Evolutionary conservation across 495 filamentous ascomycete species (phyloP).

Genomic region (Trichoderma asperelloides): DNA sequence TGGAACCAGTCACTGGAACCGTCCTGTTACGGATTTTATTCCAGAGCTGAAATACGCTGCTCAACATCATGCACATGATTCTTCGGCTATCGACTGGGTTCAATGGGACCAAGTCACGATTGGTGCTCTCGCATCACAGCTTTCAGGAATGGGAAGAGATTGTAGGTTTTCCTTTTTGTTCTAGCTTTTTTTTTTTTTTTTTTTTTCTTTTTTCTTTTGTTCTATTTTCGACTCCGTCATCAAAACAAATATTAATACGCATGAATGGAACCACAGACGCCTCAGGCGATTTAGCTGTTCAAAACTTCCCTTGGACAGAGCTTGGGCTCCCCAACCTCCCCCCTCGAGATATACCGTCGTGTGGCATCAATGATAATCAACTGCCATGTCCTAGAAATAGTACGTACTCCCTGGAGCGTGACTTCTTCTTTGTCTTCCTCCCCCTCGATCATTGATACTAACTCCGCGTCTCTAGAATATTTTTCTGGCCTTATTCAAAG

Average conservation of each 20-base stretch:
- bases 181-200: no score
- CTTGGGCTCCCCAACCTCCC: constrained; percentile 27
- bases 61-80: neutral
- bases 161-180: neutral
- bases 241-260: constrained; percentile 9
- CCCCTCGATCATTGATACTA: neutral
- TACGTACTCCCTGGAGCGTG: neutral
- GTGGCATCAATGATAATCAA: neutral
- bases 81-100: neutral
- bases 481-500: neutral
- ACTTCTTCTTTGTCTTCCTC: neutral
- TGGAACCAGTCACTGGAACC: neutral
- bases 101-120: constrained; percentile 4
- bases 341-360: constrained; percentile 28
- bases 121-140: neutral
- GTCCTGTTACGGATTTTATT: neutral
- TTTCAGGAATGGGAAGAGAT: neutral
- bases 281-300: constrained; percentile 12
- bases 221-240: neutral
- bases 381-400: neutral
- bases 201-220: neutral
- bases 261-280: constrained; percentile 13
- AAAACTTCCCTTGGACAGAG: constrained; percentile 22
- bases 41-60: neutral
- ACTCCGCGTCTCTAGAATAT: neutral